Conservation (phyloP, 73 alveolate genomes). For the Tetrahymena elliotti region DNA sequence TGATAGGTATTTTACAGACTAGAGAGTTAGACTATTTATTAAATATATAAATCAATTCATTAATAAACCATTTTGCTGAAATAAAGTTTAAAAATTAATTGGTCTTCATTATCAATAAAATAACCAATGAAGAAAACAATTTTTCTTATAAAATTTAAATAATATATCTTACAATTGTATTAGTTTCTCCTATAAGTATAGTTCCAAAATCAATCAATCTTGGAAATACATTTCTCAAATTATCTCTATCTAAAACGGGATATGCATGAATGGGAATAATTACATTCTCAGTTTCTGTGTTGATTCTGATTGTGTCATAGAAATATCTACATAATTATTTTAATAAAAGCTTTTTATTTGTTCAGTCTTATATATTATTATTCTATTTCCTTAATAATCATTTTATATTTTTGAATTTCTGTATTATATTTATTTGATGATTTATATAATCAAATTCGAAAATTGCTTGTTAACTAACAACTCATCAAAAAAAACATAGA, state of each 20-base stretch:
- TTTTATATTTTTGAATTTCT: background rate
- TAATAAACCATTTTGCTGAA: too few relatives aligned
- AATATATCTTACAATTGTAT: slow-evolving; percentile 11
- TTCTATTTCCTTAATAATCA: background rate
- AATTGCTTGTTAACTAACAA: background rate
- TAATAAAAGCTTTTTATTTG: too few relatives aligned
- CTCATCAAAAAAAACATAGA: background rate
- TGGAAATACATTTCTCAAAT: slow-evolving; percentile 79
- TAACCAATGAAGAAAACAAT: too few relatives aligned
- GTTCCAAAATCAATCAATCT: slow-evolving; percentile 85
- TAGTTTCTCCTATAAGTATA: slow-evolving; percentile 68
- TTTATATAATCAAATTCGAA: background rate
- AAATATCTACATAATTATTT: slow-evolving; percentile 25
- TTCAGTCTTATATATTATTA: background rate
- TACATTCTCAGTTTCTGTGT: slow-evolving; percentile 83
- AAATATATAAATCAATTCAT: background rate
- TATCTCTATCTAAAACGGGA: slow-evolving; percentile 82
- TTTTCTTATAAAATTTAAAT: background rate
- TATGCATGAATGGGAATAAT: slow-evolving; percentile 93
- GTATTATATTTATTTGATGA: too few relatives aligned
- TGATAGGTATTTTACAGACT: slow-evolving; percentile 81
- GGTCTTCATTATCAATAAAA: too few relatives aligned
- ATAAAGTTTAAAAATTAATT: too few relatives aligned
- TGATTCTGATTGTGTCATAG: slow-evolving; percentile 87
- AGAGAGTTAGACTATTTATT: slow-evolving; percentile 41